These are phyloP conservation scores for Acanthamoeba castellanii DNA, from an alignment of 208 protist species.

Conservation along the genomic window DNA sequence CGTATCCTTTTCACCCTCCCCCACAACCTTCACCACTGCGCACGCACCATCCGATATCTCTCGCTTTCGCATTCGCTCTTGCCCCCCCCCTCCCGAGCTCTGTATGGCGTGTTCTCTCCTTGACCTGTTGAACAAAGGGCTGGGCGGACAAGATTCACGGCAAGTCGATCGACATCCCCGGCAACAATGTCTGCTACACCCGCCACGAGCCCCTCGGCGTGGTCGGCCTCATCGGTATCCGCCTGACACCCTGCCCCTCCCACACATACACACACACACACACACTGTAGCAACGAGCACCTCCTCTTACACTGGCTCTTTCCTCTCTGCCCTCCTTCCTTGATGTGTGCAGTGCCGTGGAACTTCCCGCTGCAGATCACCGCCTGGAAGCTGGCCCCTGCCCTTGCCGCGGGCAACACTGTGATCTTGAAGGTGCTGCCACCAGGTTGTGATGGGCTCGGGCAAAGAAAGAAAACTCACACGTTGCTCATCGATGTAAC, in stretches of 20 bases:
- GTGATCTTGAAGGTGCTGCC: conserved; percentile 1
- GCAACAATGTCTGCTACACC: conserved; percentile 33
- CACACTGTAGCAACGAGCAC: neutral
- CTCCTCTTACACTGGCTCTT: neutral
- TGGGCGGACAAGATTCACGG: conserved; percentile 62
- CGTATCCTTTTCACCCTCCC: neutral
- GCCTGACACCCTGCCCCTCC: neutral
- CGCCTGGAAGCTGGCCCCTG: conserved; percentile 36
- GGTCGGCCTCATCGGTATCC: conserved; percentile 2
- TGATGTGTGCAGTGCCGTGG: neutral
- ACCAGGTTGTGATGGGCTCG: neutral
- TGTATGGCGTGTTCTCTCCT: neutral
- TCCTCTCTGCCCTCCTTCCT: no score
- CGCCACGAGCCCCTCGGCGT: conserved; percentile 1
- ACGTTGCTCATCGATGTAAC: conserved; percentile 42
- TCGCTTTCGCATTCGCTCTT: neutral
- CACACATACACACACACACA: neutral
- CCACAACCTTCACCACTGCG: neutral
- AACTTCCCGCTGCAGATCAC: conserved; percentile 7
- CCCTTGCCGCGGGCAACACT: conserved; percentile 41
- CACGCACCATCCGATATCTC: neutral
- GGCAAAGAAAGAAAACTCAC: conserved; percentile 75
- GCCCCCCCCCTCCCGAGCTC: no score
- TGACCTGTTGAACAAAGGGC: neutral
- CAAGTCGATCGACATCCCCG: conserved; percentile 56